Evolutionary conservation across 768 basidiomycete genomes (phyloP), one percentile per base, ranked within the genome.

Genomic region (Suillus ampliporus): DNA sequence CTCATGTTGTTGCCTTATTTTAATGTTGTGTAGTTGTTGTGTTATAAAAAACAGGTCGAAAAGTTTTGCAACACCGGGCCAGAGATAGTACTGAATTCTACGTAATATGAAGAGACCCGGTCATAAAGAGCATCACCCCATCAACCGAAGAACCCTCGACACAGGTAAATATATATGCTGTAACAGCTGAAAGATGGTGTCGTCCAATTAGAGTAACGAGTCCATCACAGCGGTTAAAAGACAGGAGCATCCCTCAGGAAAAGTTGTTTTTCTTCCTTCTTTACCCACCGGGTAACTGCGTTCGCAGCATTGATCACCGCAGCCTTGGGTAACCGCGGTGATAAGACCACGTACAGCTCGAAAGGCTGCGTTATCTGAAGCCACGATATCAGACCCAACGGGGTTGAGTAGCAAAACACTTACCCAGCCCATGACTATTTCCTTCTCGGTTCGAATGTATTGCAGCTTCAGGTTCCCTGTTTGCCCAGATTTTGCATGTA

Each of bases 371-470:
- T 97, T 62, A 96, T 90, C 96, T 99, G 70, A 35, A 14, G 52
- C 57, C 23, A 41, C 43, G 17, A 56, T 41, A 48, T 13, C 13
- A 48, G 34, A 19, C 40, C 38, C 19, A 15, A 23, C 13, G 11
- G 5, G 26, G 2, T 14, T 17, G 19, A 50, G 53, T 5, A 56
- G 62, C 46, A 23, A 43, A 54, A 57, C 19, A 74, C 91, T 61
- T 72, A 98, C 96, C 97, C 97, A 98, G 50, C 94, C 97, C 81
- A 99, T 86, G 31, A 97, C 88, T 60, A 89, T 89, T 78, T 98
- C 97, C 50, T 87, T 86, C 60, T 91, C 88, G 0, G 94, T 95
- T 9, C 88, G 86, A 14, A 97, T 80, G 71, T 92, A 97, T 65
- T 97, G 91, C 64, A 99, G 77, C 76, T 95, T 96, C 65, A 97